phyloP scores from a whole-genome alignment of 1,139 yeast species.

The Candida mesenterica region DNA sequence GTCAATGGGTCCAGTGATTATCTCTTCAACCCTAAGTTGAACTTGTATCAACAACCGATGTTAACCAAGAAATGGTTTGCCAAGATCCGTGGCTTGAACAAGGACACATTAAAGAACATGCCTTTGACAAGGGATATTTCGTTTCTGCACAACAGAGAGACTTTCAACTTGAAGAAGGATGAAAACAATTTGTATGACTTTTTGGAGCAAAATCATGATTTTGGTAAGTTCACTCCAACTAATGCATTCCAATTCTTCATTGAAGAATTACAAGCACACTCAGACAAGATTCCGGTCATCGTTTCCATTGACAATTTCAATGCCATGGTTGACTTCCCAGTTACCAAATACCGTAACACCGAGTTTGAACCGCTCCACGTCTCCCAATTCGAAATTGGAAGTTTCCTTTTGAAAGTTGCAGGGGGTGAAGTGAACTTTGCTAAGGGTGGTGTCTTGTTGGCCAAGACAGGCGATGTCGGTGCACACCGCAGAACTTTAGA shows the following conservation, averaged over 20 bases:
- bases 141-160: constrained; percentile 33
- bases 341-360: constrained; percentile 60
- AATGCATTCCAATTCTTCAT: constrained; percentile 52
- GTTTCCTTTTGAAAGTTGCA: constrained; percentile 52
- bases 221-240: constrained; percentile 36
- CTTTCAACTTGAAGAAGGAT: constrained; percentile 38
- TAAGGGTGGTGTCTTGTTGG: constrained; percentile 65
- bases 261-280: constrained; percentile 48
- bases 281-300: constrained; percentile 54
- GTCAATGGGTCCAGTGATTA: constrained; percentile 75
- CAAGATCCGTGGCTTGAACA: constrained; percentile 59
- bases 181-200: constrained; percentile 44
- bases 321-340: constrained; percentile 54
- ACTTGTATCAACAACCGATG: constrained; percentile 78
- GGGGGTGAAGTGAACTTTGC: constrained; percentile 53
- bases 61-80: constrained; percentile 59
- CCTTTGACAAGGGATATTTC: constrained; percentile 46
- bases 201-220: constrained; percentile 37
- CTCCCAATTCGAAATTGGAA: constrained; percentile 66
- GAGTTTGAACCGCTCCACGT: constrained; percentile 60
- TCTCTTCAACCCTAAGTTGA: constrained; percentile 48
- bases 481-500: constrained; percentile 49
- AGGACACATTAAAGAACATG: constrained; percentile 46
- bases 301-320: constrained; percentile 77
- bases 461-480: constrained; percentile 47